Base-by-base conservation (phyloP, 208 protist species). In the Crithidia fasciculata region DNA sequence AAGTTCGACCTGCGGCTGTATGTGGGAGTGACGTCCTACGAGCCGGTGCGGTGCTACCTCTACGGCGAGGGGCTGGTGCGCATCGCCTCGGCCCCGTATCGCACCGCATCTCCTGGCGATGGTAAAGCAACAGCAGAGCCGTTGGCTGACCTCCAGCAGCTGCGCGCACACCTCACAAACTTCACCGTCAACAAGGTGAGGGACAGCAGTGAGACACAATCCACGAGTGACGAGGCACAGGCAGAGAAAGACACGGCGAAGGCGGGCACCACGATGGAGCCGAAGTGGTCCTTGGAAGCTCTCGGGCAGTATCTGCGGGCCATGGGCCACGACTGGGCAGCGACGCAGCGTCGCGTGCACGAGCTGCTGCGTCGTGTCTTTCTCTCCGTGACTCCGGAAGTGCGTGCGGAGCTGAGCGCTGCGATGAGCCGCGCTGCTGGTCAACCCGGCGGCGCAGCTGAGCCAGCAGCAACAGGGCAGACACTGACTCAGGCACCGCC, bases 1-100 rank as follows among this genome's bases (percentile, higher is more conserved):
- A 98, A 98, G 80, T 97, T 97, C 65, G 96, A 98, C 67, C 81
- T 98, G 28, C 93, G 96, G 4, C 72, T 98, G 7, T 98, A 98
- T 76, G 92, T 96, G 10, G 80, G 95, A 39, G 89, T 98, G 56
- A 98, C 96, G 7, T 90, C 81, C 18, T 94, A 88, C 72, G 71
- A 80, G 50, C 96, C 96, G 12, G 73, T 98, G 12, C 83, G 89
- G 2, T 43, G 89, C 10, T 98, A 97, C 59, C 54, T 97, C 0
- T 97, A 93, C 74, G 19, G 79, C 15, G 94, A 98, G 65, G 96
- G 94, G 0, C 79, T 98, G 8, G 95, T 95, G 40, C 91, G 96
- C 28, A 91, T 98, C 59, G 90, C 92, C 45, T 92, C 94, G 8
- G 56, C 84, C 40, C 80, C 78, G 28, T 97, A 97, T 69, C 47